Evolutionary conservation across 257 asterid species (phyloP), one percentile per base, ranked within the genome.

Genomic region (Ilex asprella): DNA sequence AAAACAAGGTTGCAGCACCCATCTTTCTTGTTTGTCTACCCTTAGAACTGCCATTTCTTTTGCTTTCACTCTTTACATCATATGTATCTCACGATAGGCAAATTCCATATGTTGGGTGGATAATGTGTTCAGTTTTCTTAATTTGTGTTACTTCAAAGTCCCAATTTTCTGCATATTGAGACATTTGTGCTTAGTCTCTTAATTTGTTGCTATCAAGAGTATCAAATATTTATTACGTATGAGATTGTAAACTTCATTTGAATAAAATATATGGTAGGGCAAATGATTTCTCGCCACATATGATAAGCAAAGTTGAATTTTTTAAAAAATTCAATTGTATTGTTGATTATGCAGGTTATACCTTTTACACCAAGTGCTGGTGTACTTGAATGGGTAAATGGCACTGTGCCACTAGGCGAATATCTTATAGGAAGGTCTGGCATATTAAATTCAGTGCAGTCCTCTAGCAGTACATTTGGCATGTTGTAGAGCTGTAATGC

Each of bases 311-410:
- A n/a, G 13, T 4, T 49, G 54, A 12, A 4, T 49, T 49, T 49
- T 4, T 49, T 1, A 15, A 21, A 49, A 12, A 4, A 4, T 49
- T 12, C 54, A 49, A 12, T n/a, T 49, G 54, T 49, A 15, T 49
- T 49, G 49, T 65, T 79, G 39, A 63, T 70, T 76, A 46, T 63
- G 74, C 81, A 92, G 99, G 99, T 92, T 31, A 89, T 92, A 63
- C 93, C 99, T 73, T 92, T 92, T 70, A 89, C 99, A 73, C 99
- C 99, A 43, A 89, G 97, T 79, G 99, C 99, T 57, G 99, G 99
- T 71, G 97, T 92, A 73, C 84, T 89, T 62, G 99, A 92, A 79
- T 92, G 99, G 99, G 99, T 92, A 67, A 87, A 85, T 78, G 97
- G 95, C 75, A 92, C 99, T 64, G 68, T 92, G 55, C 99, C 99